Conservation (phyloP, 2,329 filamentous ascomycete genomes). For the Sporothrix brasiliensis region DNA sequence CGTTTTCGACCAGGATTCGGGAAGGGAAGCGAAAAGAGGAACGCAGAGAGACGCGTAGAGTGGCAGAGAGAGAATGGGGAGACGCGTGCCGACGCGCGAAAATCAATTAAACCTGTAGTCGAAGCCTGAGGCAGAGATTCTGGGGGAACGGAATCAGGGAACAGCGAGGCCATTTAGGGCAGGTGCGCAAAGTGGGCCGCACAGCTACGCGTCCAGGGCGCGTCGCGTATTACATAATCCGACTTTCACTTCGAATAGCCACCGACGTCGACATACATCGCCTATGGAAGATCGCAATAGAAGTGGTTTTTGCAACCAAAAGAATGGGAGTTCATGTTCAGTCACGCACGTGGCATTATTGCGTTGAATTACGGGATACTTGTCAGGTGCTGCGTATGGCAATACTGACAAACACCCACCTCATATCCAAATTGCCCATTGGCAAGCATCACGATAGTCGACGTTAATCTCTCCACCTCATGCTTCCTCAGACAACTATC, state of each 20-base stretch:
- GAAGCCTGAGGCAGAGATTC: conserved; percentile 26
- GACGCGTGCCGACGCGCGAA: conserved; percentile 28
- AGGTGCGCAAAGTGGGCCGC: neutral
- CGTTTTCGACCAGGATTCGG: conserved; percentile 10
- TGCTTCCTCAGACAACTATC: too few relatives aligned
- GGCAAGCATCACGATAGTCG: too few relatives aligned
- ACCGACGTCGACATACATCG: neutral
- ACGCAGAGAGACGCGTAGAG: conserved; percentile 6
- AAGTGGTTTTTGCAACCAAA: too few relatives aligned
- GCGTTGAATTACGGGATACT: too few relatives aligned
- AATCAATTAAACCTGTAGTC: conserved; percentile 28
- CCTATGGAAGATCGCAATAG: neutral
- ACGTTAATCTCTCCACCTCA: too few relatives aligned
- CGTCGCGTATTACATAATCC: conserved; percentile 18
- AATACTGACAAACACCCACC: too few relatives aligned
- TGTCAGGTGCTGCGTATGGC: too few relatives aligned
- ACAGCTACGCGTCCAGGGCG: conserved; percentile 2
- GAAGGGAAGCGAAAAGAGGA: neutral
- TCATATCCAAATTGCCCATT: too few relatives aligned
- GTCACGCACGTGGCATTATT: too few relatives aligned
- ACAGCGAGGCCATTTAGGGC: too few relatives aligned
- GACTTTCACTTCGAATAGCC: neutral
- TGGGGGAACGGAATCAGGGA: neutral
- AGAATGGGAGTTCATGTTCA: too few relatives aligned
- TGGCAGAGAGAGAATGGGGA: neutral